phyloP scores from a whole-genome alignment of 2,329 filamentous ascomycete species.

The Penicillium olsonii region DNA sequence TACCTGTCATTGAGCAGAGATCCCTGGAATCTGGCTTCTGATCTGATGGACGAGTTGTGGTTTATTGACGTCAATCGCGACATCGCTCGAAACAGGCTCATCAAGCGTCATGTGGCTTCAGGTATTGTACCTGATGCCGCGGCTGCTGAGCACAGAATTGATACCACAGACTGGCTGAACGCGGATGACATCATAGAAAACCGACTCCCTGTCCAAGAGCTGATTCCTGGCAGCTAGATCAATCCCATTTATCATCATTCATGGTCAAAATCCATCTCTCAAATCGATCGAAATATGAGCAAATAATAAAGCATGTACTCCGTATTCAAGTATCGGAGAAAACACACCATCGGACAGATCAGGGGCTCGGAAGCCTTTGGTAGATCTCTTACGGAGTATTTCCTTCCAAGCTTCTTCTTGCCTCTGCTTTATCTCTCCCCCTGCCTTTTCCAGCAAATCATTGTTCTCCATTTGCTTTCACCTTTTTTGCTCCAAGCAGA shows the following conservation, averaged over 20 bases:
- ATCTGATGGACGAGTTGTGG: slow-evolving; percentile 38
- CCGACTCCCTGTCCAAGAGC: slow-evolving; percentile 4
- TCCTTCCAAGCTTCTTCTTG: too few relatives aligned
- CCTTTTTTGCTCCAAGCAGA: too few relatives aligned
- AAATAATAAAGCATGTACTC: too few relatives aligned
- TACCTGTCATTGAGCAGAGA: slow-evolving; percentile 37
- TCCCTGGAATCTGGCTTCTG: slow-evolving; percentile 36
- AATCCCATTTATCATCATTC: not conserved
- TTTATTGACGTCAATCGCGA: slow-evolving; percentile 22
- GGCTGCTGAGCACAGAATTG: slow-evolving; percentile 10
- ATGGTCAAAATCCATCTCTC: too few relatives aligned
- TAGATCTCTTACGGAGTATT: too few relatives aligned
- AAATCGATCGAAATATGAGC: too few relatives aligned
- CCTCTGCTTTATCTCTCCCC: too few relatives aligned
- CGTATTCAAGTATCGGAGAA: too few relatives aligned
- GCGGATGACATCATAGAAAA: slow-evolving; percentile 13
- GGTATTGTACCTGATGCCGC: slow-evolving; percentile 9
- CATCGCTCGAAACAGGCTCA: slow-evolving; percentile 3
- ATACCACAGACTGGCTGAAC: slow-evolving; percentile 14
- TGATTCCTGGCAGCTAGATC: not conserved
- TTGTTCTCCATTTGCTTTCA: too few relatives aligned
- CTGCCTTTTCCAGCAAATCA: too few relatives aligned
- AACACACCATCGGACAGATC: too few relatives aligned
- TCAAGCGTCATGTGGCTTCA: slow-evolving; percentile 9
- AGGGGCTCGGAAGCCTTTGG: too few relatives aligned